Percentiles rank a stretch among this genome's conserved stretches.
Evolutionary conservation across 176 grass and related monocot genomes (phyloP).

Genomic region (Oryza coarctata): DNA sequence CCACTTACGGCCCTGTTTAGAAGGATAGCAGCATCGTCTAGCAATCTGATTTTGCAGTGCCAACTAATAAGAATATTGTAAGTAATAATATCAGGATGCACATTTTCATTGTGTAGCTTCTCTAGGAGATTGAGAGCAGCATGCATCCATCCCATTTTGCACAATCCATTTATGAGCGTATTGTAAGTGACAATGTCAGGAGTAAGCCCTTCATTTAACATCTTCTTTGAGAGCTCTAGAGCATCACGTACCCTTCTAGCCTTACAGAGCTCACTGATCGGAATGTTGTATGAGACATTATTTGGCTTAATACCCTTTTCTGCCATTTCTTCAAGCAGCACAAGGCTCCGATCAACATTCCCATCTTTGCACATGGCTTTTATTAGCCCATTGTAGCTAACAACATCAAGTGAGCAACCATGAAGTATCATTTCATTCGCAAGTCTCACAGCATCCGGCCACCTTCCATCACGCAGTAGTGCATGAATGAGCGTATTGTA

Average conservation of each 20-base stretch:
- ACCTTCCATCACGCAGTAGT: conserved; percentile 50
- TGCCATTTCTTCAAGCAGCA: conserved; percentile 71
- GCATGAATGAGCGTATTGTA: conserved; percentile 87
- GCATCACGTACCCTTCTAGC: conserved; percentile 68
- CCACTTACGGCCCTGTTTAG: conserved; percentile 50
- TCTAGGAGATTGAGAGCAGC: conserved; percentile 86
- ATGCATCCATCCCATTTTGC: conserved; percentile 74
- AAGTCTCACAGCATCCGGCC: conserved; percentile 66
- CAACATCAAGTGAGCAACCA: conserved; percentile 68
- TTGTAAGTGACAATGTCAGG: conserved; percentile 98
- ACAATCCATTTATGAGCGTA: conserved; percentile 83
- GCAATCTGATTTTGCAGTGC: conserved; percentile 81
- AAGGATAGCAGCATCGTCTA: conserved; percentile 71
- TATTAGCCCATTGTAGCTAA: conserved; percentile 87
- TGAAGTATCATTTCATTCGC: conserved; percentile 72
- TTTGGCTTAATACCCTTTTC: conserved; percentile 75
- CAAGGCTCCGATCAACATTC: conserved; percentile 56
- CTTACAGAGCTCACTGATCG: conserved; percentile 79
- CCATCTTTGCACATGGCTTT: conserved; percentile 80
- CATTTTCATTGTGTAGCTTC: conserved; percentile 66
- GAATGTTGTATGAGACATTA: conserved; percentile 85
- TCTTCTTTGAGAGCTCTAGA: conserved; percentile 71
- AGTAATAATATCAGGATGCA: conserved; percentile 69
- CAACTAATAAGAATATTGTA: conserved; percentile 98
- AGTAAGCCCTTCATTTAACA: conserved; percentile 65